A percentile compares a stretch with the other conserved stretches of the same genome.
These are phyloP conservation scores for Teratosphaeriaceae sp. DNA, from an alignment of 2,329 filamentous ascomycete genomes.

Conservation along the genomic window DNA sequence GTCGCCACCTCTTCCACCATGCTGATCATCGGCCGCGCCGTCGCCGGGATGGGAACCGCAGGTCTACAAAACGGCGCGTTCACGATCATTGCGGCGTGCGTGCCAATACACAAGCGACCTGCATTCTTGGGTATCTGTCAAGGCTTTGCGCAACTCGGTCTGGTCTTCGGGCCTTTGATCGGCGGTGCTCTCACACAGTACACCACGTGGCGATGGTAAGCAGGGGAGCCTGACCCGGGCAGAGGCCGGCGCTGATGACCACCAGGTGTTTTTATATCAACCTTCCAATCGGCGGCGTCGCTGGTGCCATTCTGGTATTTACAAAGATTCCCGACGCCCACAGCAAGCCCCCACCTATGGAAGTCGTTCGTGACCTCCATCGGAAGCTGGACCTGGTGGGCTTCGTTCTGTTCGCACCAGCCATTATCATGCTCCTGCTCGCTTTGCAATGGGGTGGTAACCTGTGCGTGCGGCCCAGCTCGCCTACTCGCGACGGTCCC, in stretches of 20 bases:
- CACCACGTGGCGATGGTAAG: conserved; percentile 34
- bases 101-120: conserved; percentile 12
- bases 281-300: conserved; percentile 37
- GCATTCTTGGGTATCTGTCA: conserved; percentile 16
- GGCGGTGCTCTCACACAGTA: conserved; percentile 44
- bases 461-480: no score
- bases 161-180: conserved; percentile 44
- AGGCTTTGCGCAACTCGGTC: conserved; percentile 8
- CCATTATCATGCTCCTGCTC: conserved; percentile 31
- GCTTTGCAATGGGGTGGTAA: conserved; percentile 34
- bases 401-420: conserved; percentile 30
- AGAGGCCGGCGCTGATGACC: background rate
- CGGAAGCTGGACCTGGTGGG: conserved; percentile 33
- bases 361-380: conserved; percentile 22
- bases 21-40: conserved; percentile 49
- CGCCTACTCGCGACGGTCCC: no score
- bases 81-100: conserved; percentile 10
- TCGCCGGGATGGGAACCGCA: conserved; percentile 48
- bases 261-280: conserved; percentile 41
- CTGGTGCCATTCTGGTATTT: conserved; percentile 27
- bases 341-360: conserved; percentile 12
- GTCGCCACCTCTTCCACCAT: conserved; percentile 42
- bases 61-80: conserved; percentile 27
- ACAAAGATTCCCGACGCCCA: conserved; percentile 26
- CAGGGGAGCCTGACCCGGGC: background rate